Evolutionary conservation across 805 yeast species (phyloP).

Genomic region (Nakazawaea ernobii): DNA sequence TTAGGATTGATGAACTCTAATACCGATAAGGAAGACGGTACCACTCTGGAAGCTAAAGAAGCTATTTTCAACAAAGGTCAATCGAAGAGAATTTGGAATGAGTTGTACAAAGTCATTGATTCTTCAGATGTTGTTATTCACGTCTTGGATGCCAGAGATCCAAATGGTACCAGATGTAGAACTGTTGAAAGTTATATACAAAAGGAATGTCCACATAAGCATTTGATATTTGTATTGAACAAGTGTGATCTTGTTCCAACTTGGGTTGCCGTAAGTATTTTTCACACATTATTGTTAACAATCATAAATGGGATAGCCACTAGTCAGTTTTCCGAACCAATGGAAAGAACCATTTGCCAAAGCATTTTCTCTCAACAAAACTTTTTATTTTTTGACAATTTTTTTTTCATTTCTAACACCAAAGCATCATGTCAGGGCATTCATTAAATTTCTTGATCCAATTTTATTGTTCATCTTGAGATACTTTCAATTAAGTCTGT

Average conservation of each 20-base stretch:
- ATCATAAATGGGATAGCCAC: neutral
- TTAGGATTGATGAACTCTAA: conserved; percentile 76
- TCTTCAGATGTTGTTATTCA: conserved; percentile 97
- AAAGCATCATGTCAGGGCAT: conserved; percentile 85
- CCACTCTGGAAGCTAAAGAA: conserved; percentile 88
- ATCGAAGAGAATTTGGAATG: conserved; percentile 98
- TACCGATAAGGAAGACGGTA: conserved; percentile 58
- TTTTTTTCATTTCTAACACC: conserved; percentile 34
- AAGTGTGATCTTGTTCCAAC: conserved; percentile 98
- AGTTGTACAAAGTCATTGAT: conserved; percentile 91
- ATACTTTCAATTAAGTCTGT: conserved; percentile 48
- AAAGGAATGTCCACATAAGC: conserved; percentile 95
- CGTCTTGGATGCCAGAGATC: conserved; percentile 96
- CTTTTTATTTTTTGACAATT: conserved; percentile 12
- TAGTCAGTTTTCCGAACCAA: no score
- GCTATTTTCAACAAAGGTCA: conserved; percentile 96
- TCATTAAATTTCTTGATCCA: conserved; percentile 20
- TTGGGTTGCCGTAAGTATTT: conserved; percentile 95
- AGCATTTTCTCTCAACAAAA: neutral
- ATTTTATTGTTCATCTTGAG: conserved; percentile 9
- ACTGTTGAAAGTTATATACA: conserved; percentile 89
- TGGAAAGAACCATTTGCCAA: no score
- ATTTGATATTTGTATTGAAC: conserved; percentile 87
- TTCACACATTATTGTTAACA: conserved; percentile 7
- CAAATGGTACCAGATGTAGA: conserved; percentile 90